A percentile compares a stretch with the other conserved stretches of the same genome.
These are phyloP conservation scores for Pleoardoris graminearum DNA, from an alignment of 2,329 filamentous ascomycete genomes.

Conservation along the genomic window DNA sequence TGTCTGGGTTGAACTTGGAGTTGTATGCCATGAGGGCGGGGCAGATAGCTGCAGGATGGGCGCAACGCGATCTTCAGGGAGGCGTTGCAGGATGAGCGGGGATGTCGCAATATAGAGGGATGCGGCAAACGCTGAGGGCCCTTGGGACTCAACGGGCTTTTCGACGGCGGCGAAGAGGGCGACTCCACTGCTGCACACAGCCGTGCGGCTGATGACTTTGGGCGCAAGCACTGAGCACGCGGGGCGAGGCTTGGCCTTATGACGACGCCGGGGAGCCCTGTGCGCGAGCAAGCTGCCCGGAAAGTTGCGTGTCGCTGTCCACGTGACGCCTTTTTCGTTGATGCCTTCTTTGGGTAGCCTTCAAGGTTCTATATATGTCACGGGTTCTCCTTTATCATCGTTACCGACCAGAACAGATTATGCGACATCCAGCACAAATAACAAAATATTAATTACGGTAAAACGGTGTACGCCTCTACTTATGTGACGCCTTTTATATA, in stretches of 20 bases:
- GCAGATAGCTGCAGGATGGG: constrained; percentile 1
- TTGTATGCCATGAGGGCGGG: constrained; percentile 81
- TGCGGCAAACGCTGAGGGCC: background rate
- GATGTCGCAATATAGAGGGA: background rate
- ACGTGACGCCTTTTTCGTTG: no score
- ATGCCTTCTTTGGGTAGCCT: no score
- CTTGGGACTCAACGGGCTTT: constrained; percentile 9
- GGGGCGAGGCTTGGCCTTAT: constrained; percentile 27
- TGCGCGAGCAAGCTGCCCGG: background rate
- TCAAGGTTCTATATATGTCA: no score
- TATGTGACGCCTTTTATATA: no score
- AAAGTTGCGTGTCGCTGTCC: no score
- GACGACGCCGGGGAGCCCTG: constrained; percentile 21
- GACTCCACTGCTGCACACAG: constrained; percentile 28
- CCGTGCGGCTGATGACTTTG: constrained; percentile 28
- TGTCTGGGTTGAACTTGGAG: constrained; percentile 88
- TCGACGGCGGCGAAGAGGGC: constrained; percentile 4
- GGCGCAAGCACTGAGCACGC: constrained; percentile 17
- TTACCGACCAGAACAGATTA: no score
- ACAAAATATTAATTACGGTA: no score
- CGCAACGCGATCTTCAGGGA: constrained; percentile 5
- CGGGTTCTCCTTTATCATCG: no score
- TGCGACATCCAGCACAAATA: no score
- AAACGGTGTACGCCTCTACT: no score
- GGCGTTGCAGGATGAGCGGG: background rate